phyloP scores from a whole-genome alignment of 1,284 basidiomycete species.

The Microbotryum lychnidis-dioicae region DNA sequence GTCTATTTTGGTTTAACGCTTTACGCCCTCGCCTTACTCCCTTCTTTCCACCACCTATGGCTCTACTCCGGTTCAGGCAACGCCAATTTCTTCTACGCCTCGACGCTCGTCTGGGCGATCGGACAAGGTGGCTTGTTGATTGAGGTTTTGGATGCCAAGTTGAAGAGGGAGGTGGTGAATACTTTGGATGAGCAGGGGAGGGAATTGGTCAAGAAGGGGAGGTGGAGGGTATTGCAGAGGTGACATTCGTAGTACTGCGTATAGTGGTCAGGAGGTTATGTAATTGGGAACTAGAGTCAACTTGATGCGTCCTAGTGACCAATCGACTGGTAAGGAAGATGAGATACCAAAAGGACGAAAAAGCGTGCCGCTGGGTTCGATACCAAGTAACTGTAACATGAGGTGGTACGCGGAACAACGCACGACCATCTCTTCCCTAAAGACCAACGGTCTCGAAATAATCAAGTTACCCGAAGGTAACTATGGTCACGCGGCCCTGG shows the following conservation, averaged over 20 bases:
- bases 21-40: constrained; percentile 77
- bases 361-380: no score
- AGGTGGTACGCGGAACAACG: no score
- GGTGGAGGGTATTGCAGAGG: constrained; percentile 25
- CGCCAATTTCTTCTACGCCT: constrained; percentile 97
- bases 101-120: constrained; percentile 74
- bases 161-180: constrained; percentile 8
- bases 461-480: no score
- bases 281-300: no score
- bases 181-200: constrained; percentile 10
- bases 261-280: no score
- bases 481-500: no score
- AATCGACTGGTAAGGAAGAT: no score
- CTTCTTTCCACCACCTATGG: constrained; percentile 89
- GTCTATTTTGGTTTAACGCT: constrained; percentile 74
- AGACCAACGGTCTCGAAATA: no score
- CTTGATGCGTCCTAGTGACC: no score
- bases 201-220: constrained; percentile 6
- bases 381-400: no score
- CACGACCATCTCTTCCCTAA: no score
- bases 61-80: constrained; percentile 85
- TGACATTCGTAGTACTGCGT: neutral
- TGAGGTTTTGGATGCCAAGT: constrained; percentile 18
- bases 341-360: no score
- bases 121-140: constrained; percentile 16